A percentile compares a stretch with the other conserved stretches of the same genome.
Evolutionary conservation across 2,329 filamentous ascomycete species (phyloP).

Genomic region (Verticillium nonalfalfae): DNA sequence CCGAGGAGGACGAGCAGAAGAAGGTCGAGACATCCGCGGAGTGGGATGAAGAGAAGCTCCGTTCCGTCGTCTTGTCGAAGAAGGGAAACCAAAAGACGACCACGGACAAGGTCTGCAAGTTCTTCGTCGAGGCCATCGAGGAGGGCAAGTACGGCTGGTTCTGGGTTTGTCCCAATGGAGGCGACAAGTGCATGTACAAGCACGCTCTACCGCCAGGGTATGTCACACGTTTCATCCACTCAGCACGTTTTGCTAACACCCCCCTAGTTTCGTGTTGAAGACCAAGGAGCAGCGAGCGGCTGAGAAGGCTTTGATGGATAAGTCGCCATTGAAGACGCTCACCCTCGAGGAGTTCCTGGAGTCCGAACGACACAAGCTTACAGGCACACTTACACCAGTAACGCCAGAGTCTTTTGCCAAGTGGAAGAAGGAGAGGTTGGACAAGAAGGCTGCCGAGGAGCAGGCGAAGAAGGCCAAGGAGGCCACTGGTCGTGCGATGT

Average conservation of each 20-base stretch:
- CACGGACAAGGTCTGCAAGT: slow-evolving; percentile 99
- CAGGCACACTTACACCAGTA: slow-evolving; percentile 85
- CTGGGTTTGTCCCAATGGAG: slow-evolving; percentile 95
- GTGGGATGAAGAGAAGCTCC: slow-evolving; percentile 96
- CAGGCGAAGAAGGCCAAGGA: slow-evolving; percentile 89
- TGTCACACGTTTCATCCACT: slow-evolving; percentile 26
- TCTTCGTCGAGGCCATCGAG: slow-evolving; percentile 93
- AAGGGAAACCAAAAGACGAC: slow-evolving; percentile 94
- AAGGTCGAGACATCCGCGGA: slow-evolving; percentile 90
- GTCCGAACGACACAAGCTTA: slow-evolving; percentile 91
- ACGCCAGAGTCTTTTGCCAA: slow-evolving; percentile 89
- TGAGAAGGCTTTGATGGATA: slow-evolving; percentile 93
- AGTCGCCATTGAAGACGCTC: slow-evolving; percentile 87
- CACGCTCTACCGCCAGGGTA: slow-evolving; percentile 93
- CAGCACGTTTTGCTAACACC: background rate
- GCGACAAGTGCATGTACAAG: slow-evolving; percentile 97
- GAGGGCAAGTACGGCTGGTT: slow-evolving; percentile 99
- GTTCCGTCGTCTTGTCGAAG: slow-evolving; percentile 86
- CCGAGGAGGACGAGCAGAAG: slow-evolving; percentile 68
- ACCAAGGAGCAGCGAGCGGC: slow-evolving; percentile 94
- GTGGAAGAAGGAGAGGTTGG: slow-evolving; percentile 91
- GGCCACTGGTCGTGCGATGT: slow-evolving; percentile 88
- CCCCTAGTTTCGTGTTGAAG: slow-evolving; percentile 80
- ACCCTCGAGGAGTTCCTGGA: slow-evolving; percentile 97
- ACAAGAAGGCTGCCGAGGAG: slow-evolving; percentile 94